phyloP scores from a whole-genome alignment of 2,329 filamentous ascomycete species.

The Chaetomiaceae sp. region DNA sequence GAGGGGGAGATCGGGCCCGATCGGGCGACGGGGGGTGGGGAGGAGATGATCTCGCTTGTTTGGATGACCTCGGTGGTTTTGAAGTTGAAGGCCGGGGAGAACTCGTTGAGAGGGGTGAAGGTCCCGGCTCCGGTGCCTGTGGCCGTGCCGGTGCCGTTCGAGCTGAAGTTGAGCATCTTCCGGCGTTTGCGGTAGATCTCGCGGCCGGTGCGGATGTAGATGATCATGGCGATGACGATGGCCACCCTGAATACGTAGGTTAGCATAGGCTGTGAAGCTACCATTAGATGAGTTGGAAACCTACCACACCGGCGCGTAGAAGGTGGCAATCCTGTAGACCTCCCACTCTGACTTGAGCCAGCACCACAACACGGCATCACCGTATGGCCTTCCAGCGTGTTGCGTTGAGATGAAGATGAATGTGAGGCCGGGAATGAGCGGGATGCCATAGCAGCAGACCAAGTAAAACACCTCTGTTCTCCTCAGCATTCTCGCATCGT shows the following conservation, averaged over 20 bases:
- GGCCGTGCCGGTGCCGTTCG: conserved; percentile 20
- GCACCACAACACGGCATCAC: conserved; percentile 73
- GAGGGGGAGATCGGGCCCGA: conserved; percentile 22
- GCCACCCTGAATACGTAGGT: conserved; percentile 46
- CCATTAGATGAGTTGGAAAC: conserved; percentile 10
- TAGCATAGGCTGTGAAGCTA: not conserved
- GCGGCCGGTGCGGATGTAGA: conserved; percentile 58
- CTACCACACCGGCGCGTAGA: conserved; percentile 68
- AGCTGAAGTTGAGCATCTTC: conserved; percentile 51
- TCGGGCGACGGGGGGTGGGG: conserved; percentile 3
- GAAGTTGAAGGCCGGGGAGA: conserved; percentile 36
- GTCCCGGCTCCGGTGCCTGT: conserved; percentile 38
- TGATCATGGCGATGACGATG: conserved; percentile 54
- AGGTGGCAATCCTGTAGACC: conserved; percentile 64
- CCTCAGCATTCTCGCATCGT: conserved; percentile 58
- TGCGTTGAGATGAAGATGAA: conserved; percentile 57
- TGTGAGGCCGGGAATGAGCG: conserved; percentile 61
- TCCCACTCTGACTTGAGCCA: conserved; percentile 68
- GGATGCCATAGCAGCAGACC: conserved; percentile 63
- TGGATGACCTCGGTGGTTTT: conserved; percentile 52
- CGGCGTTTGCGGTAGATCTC: conserved; percentile 62
- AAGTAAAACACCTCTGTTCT: conserved; percentile 66
- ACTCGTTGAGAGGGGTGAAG: conserved; percentile 35
- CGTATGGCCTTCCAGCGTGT: conserved; percentile 57
- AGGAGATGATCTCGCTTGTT: conserved; percentile 23